phyloP scores from a whole-genome alignment of 78 protist species.

The Creolimax fragrantissima region DNA sequence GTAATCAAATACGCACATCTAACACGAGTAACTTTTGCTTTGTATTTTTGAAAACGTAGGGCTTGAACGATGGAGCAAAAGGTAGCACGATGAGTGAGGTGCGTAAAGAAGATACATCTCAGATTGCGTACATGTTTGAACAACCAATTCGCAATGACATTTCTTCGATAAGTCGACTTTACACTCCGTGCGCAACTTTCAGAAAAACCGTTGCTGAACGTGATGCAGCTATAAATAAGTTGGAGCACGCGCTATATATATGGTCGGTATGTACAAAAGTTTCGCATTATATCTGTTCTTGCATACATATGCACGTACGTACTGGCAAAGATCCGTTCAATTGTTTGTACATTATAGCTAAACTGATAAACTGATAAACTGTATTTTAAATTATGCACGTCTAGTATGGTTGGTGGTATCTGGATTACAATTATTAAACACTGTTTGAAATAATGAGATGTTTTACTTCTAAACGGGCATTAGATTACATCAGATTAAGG shows the following conservation, averaged over 20 bases:
- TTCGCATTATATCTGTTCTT: background rate
- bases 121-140: background rate
- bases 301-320: background rate
- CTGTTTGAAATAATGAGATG: no score
- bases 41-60: background rate
- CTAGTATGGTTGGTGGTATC: no score
- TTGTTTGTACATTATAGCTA: no score
- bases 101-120: background rate
- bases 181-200: background rate
- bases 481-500: no score
- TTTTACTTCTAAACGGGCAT: no score
- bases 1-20: background rate
- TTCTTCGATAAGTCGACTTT: background rate
- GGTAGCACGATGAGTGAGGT: background rate
- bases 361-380: no score
- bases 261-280: background rate
- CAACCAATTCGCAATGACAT: background rate
- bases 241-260: background rate
- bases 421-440: no score
- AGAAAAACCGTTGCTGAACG: background rate
- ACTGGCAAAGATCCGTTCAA: background rate
- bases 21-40: background rate
- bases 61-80: background rate
- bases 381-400: no score
- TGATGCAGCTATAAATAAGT: background rate